Conservation (phyloP, 2,329 filamentous ascomycete genomes). For the Pseudomassariella vexata region DNA sequence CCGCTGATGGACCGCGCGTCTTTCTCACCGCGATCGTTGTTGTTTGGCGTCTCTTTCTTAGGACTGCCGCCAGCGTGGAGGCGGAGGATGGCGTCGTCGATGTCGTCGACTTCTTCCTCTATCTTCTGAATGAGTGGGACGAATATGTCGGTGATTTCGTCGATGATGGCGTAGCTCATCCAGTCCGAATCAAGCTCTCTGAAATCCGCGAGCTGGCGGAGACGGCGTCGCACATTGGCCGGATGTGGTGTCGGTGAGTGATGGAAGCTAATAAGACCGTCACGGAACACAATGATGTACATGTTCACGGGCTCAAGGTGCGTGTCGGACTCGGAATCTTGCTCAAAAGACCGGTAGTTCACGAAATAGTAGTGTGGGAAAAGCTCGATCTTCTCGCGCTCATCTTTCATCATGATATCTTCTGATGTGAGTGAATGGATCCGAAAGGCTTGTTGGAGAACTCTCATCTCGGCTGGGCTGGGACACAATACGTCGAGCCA, state of each 20-base stretch:
- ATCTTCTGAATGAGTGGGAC: slow-evolving; percentile 87
- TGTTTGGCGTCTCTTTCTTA: slow-evolving; percentile 31
- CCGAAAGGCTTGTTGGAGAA: slow-evolving; percentile 84
- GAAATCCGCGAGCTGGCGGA: slow-evolving; percentile 91
- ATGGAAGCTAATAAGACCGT: slow-evolving; percentile 94
- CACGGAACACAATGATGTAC: slow-evolving; percentile 94
- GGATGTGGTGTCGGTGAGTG: slow-evolving; percentile 95
- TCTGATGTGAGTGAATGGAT: slow-evolving; percentile 94
- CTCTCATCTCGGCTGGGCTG: slow-evolving; percentile 92
- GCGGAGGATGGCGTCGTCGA: slow-evolving; percentile 83
- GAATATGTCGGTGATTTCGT: slow-evolving; percentile 97
- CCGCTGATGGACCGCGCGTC: slow-evolving; percentile 35
- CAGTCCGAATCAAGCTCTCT: slow-evolving; percentile 90
- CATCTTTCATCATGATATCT: slow-evolving; percentile 96
- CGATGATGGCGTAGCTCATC: slow-evolving; percentile 97
- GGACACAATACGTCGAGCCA: slow-evolving; percentile 92
- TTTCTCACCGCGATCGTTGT: slow-evolving; percentile 33
- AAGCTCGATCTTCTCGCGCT: slow-evolving; percentile 94
- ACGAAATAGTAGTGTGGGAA: slow-evolving; percentile 99
- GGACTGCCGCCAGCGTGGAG: slow-evolving; percentile 56
- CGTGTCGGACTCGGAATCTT: slow-evolving; percentile 81
- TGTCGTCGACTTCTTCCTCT: slow-evolving; percentile 94
- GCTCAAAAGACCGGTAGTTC: slow-evolving; percentile 96
- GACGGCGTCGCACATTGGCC: slow-evolving; percentile 88
- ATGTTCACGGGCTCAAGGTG: slow-evolving; percentile 95